Evolutionary conservation across 176 grass and related monocot species (phyloP).

Genomic region (Zea mays): Zm-B73-REFERENCE-NAM-5.0 NC_050098.1:232826001-232826500

Average conservation of each 20-base stretch:
- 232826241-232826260: conserved; percentile 38
- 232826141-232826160: neutral
- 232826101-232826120: conserved; percentile 5
- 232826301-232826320: conserved; percentile 19
- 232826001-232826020: conserved; percentile 36
- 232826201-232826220: conserved; percentile 40
- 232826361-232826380: conserved; percentile 95
- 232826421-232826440: conserved; percentile 73
- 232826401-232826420: conserved; percentile 58
- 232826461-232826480: conserved; percentile 78
- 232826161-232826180: neutral
- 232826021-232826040: conserved; percentile 16
- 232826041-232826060: conserved; percentile 1
- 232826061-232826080: conserved; percentile 18
- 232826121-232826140: neutral
- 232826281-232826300: neutral
- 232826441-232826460: conserved; percentile 82
- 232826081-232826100: neutral
- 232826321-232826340: conserved; percentile 8
- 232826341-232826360: conserved; percentile 52
- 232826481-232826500: conserved; percentile 65
- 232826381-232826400: conserved; percentile 87
- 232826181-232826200: neutral
- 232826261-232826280: neutral
- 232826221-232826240: conserved; percentile 16